Percentiles rank a stretch among this genome's conserved stretches.
These are phyloP conservation scores for Lachancea lanzarotensis DNA, from an alignment of 805 yeast genomes.

Conservation along the genomic window DNA sequence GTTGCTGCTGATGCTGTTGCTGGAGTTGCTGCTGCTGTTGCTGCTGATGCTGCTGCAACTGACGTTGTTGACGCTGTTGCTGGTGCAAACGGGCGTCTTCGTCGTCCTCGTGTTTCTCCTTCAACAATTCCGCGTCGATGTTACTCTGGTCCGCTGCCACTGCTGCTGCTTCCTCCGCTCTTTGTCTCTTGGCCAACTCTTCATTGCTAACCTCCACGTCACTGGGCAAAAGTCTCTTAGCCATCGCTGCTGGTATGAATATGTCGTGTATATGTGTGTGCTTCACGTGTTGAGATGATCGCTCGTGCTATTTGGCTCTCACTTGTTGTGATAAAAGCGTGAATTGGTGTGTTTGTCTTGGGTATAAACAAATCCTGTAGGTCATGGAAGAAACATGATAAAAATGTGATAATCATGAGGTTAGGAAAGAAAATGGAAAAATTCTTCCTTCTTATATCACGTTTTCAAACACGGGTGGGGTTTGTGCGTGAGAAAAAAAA, in stretches of 20 bases:
- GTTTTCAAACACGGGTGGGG: neutral
- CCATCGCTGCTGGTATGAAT: slow-evolving; percentile 3
- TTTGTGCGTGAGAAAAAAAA: no score
- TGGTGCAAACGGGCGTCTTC: slow-evolving; percentile 17
- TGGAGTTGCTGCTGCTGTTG: slow-evolving; percentile 3
- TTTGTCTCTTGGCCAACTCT: slow-evolving; percentile 7
- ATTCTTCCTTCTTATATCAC: neutral
- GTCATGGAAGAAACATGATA: neutral
- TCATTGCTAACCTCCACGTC: slow-evolving; percentile 15
- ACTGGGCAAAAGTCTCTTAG: slow-evolving; percentile 15
- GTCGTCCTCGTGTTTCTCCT: slow-evolving; percentile 9
- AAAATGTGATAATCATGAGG: neutral
- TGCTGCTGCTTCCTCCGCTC: slow-evolving; percentile 8
- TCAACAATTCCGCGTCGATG: slow-evolving; percentile 29
- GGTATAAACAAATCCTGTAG: no score
- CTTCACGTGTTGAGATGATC: no score
- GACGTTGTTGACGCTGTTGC: slow-evolving; percentile 12
- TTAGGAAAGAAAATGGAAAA: neutral
- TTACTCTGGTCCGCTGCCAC: slow-evolving; percentile 15
- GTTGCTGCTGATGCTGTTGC: neutral
- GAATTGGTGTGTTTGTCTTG: no score
- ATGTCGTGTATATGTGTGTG: no score
- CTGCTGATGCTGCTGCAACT: slow-evolving; percentile 3
- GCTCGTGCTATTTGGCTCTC: no score
- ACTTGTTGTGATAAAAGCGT: no score